These are phyloP conservation scores for Selaginella moellendorffii DNA, from an alignment of 75 land plant species.

Conservation along the genomic window DNA sequence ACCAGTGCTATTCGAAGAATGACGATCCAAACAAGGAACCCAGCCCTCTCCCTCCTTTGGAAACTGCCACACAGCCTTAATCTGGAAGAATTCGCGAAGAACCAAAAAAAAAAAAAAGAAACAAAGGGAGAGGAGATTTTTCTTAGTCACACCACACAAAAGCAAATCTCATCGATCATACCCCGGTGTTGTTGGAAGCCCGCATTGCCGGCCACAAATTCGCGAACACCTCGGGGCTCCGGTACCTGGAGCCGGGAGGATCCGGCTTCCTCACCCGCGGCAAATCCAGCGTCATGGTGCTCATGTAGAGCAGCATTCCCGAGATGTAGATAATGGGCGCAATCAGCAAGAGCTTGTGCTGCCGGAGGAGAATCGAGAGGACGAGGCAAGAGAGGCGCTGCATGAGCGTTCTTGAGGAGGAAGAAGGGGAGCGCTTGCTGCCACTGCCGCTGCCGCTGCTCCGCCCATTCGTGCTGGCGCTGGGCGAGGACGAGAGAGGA, in stretches of 20 bases:
- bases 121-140: neutral
- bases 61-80: constrained; percentile 60
- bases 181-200: constrained; percentile 23
- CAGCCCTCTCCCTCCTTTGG: constrained; percentile 54
- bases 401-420: neutral
- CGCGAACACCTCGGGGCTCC: constrained; percentile 63
- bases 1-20: constrained; percentile 13
- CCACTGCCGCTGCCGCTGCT: neutral
- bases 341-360: constrained; percentile 62
- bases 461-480: neutral
- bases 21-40: constrained; percentile 54
- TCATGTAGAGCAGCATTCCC: constrained; percentile 77
- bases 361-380: constrained; percentile 36
- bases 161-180: constrained; percentile 14
- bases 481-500: neutral
- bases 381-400: neutral
- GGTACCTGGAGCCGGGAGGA: constrained; percentile 50
- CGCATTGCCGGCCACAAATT: constrained; percentile 65
- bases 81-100: constrained; percentile 24
- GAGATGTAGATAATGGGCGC: constrained; percentile 77
- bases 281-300: constrained; percentile 22
- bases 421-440: too few relatives aligned
- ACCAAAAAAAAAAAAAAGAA: neutral
- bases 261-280: constrained; percentile 12
- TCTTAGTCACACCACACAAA: neutral